phyloP scores from a whole-genome alignment of 148 eudicot species.

The Chenopodium formosanum region DNA sequence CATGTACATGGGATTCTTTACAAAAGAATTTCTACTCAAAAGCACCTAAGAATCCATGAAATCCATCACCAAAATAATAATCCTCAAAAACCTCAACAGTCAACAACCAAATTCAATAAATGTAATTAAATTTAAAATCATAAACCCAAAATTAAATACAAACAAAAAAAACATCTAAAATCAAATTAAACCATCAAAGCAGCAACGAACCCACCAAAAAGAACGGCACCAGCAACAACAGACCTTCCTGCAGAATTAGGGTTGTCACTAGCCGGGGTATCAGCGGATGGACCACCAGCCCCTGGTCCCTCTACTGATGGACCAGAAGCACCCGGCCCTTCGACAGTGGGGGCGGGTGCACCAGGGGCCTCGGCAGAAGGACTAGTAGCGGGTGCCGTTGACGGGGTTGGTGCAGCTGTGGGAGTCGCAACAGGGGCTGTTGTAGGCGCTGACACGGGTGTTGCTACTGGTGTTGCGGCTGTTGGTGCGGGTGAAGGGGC shows the following conservation, averaged over 20 bases:
- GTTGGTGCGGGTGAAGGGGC: not conserved
- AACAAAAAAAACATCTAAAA: not conserved
- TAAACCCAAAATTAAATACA: not conserved
- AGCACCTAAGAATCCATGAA: conserved; percentile 26
- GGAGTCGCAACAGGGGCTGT: too few relatives aligned
- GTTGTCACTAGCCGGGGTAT: not conserved
- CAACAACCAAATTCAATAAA: not conserved
- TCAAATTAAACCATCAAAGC: conserved; percentile 25
- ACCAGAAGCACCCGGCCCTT: not conserved
- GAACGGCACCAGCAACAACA: conserved; percentile 21
- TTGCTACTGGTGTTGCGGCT: not conserved
- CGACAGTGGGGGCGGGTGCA: not conserved
- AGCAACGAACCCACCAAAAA: conserved; percentile 32
- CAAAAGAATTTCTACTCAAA: conserved; percentile 21
- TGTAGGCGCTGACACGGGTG: too few relatives aligned
- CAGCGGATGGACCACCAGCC: not conserved
- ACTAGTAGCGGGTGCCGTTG: too few relatives aligned
- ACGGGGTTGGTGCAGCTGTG: too few relatives aligned
- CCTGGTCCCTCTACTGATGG: not conserved
- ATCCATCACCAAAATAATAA: conserved; percentile 4
- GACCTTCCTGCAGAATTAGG: conserved; percentile 21
- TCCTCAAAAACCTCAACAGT: not conserved
- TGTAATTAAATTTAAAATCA: not conserved
- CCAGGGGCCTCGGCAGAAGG: too few relatives aligned
- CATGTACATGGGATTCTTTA: conserved; percentile 33